Conservation (phyloP, 2,329 filamentous ascomycete species). For the Alternaria alternata region DNA sequence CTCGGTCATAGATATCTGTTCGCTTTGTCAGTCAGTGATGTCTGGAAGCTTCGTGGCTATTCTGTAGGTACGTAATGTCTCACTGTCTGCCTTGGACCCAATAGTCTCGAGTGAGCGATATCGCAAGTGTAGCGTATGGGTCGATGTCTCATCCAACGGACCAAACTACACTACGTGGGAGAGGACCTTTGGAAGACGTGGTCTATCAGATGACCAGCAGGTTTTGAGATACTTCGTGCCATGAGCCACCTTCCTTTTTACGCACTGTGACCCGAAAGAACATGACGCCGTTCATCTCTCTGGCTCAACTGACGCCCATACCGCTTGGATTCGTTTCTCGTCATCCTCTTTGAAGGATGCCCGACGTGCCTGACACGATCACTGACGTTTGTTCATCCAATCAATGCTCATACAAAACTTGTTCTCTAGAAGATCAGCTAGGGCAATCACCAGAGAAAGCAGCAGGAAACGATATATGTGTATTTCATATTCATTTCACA, state of each 20-base stretch:
- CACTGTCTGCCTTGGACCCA: background rate
- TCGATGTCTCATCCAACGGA: background rate
- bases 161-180: background rate
- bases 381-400: background rate
- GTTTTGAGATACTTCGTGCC: too few species aligned
- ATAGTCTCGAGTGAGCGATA: background rate
- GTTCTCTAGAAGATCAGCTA: background rate
- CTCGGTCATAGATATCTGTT: too few species aligned
- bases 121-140: background rate
- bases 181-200: background rate
- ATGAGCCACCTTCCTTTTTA: too few species aligned
- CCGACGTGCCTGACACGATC: too few species aligned
- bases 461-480: background rate
- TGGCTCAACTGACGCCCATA: too few species aligned
- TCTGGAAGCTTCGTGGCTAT: background rate
- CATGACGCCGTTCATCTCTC: too few species aligned
- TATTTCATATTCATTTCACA: slow-evolving; percentile 4
- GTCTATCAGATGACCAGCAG: background rate
- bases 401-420: background rate
- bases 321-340: too few species aligned
- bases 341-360: too few species aligned
- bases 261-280: too few species aligned
- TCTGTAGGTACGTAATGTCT: background rate
- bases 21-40: background rate
- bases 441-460: background rate